Base-by-base conservation (phyloP, 495 filamentous ascomycete species). In the Apodospora peruviana region DNA sequence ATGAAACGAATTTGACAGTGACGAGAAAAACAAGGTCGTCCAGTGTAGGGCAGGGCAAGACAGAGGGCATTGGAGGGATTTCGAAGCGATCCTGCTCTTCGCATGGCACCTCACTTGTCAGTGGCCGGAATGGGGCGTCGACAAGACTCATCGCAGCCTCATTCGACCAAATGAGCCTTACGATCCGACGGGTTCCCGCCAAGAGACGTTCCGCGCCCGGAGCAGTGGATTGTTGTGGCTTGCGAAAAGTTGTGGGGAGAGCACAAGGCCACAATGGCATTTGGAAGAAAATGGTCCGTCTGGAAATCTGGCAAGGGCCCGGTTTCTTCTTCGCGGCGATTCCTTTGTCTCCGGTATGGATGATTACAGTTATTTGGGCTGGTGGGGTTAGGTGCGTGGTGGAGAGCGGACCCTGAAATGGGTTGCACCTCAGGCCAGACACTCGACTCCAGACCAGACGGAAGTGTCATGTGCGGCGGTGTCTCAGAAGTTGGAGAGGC, bases 401-500 rank as follows among this genome's bases (percentile, higher is more conserved):
- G n/a, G n/a, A n/a, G n/a, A n/a, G n/a, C n/a, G n/a, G n/a, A n/a
- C n/a, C n/a, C n/a, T n/a, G n/a, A n/a, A n/a, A n/a, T n/a, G n/a
- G n/a, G n/a, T n/a, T n/a, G n/a, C n/a, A n/a, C n/a, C n/a, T n/a
- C n/a, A n/a, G n/a, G n/a, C n/a, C n/a, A n/a, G n/a, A n/a, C n/a
- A n/a, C n/a, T n/a, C n/a, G n/a, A n/a, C n/a, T n/a, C n/a, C n/a
- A n/a, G n/a, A n/a, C n/a, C n/a, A n/a, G n/a, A 20, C n/a, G 23
- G 18, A 29, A 12, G 20, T 18, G 32, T 41, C 39, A 34, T 38
- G 29, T 25, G 35, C 17, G 43, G 25, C 50, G 38, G 20, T 48
- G 59, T 62, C 58, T 62, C 59, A 62, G 57, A 43, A 48, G 36
- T 20, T 45, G 32, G 17, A 58, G 53, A 40, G 43, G 27, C 21